These are phyloP conservation scores for Solanum infundibuliforme DNA, from an alignment of 257 asterid species.

Conservation along the genomic window DNA sequence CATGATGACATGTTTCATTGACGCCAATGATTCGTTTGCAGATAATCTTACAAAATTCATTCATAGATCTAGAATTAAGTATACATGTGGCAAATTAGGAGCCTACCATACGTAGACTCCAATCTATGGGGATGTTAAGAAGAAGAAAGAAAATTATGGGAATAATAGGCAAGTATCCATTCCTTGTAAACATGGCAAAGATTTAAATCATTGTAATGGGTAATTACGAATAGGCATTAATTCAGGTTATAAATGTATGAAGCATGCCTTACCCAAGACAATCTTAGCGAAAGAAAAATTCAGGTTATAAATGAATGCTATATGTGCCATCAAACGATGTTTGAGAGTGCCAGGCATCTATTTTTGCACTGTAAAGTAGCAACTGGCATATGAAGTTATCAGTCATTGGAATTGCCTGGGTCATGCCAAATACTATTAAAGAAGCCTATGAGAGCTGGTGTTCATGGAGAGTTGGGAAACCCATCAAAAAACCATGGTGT, in stretches of 20 bases:
- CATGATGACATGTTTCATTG: background rate
- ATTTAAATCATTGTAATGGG: background rate
- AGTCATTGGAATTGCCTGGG: too few species aligned
- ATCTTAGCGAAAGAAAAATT: too few species aligned
- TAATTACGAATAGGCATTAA: background rate
- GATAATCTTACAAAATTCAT: background rate
- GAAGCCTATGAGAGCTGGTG: too few species aligned
- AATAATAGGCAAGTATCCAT: background rate
- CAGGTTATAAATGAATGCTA: too few species aligned
- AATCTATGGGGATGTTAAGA: background rate
- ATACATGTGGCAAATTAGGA: background rate
- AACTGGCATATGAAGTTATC: background rate
- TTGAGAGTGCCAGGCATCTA: too few species aligned
- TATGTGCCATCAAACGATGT: too few species aligned
- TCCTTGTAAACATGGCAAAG: background rate
- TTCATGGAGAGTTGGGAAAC: background rate
- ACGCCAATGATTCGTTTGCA: background rate
- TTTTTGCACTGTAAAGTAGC: background rate
- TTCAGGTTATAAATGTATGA: background rate
- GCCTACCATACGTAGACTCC: background rate
- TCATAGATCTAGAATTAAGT: background rate
- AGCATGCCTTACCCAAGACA: too few species aligned
- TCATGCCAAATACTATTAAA: too few species aligned
- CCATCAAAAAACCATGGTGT: background rate
- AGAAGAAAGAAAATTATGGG: background rate